Percentiles rank a stretch among this genome's conserved stretches.
Conservation (phyloP, 106 monocot genomes). For the Dendrobium chrysotoxum region DNA sequence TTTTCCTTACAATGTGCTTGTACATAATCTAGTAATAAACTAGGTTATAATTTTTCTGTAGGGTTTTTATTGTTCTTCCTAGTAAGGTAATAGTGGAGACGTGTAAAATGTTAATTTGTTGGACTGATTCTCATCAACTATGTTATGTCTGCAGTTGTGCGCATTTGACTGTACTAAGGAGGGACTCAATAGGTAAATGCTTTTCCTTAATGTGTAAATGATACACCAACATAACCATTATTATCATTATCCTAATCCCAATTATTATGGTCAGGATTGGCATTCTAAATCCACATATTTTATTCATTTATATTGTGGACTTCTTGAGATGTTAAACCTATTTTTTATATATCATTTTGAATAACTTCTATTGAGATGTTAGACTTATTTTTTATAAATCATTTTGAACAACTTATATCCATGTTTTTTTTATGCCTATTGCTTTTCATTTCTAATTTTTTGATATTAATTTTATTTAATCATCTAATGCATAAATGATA, state of each 20-base stretch:
- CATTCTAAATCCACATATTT: neutral
- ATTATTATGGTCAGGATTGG: neutral
- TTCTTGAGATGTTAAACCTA: neutral
- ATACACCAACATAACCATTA: neutral
- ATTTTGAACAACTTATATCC: neutral
- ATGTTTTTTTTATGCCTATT: neutral
- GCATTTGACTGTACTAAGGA: conserved; percentile 73
- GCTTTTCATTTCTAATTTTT: too few species aligned
- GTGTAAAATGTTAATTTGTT: neutral
- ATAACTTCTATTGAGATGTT: neutral
- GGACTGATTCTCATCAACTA: neutral
- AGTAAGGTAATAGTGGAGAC: neutral
- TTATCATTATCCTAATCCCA: neutral
- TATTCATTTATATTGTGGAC: neutral
- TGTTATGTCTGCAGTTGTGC: conserved; percentile 70
- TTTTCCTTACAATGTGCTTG: too few species aligned
- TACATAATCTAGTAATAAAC: neutral
- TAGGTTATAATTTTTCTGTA: neutral
- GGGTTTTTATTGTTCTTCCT: neutral
- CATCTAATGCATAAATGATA: too few species aligned
- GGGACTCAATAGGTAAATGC: conserved; percentile 79
- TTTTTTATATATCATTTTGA: neutral
- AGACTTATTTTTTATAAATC: neutral
- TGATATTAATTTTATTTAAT: too few species aligned
- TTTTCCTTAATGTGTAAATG: conserved; percentile 4